Conservation (phyloP, 2,329 filamentous ascomycete species). For the Drechmeria coniospora region DNA sequence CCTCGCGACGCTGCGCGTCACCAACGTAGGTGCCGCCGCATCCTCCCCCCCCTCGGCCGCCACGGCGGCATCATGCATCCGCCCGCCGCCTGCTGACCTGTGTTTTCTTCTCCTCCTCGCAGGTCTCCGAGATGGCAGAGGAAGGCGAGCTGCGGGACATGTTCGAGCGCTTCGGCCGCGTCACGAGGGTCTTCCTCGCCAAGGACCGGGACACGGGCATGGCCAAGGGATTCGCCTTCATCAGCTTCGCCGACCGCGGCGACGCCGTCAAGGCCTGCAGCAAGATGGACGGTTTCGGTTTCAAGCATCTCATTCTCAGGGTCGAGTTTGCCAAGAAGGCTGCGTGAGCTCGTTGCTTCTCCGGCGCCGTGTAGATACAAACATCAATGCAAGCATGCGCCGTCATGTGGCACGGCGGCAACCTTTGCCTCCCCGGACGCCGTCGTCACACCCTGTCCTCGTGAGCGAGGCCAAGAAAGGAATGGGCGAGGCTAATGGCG, state of each 20-base stretch:
- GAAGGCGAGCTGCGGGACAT: constrained; percentile 90
- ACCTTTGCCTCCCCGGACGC: too few species aligned
- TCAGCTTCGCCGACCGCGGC: constrained; percentile 80
- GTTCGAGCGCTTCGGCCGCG: constrained; percentile 93
- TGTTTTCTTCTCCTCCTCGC: too few species aligned
- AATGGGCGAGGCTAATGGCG: too few species aligned
- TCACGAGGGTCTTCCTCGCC: constrained; percentile 92
- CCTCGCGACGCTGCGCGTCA: constrained; percentile 87
- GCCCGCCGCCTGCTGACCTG: too few species aligned
- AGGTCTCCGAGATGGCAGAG: constrained; percentile 95
- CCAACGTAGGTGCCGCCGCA: constrained; percentile 58
- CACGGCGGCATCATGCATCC: too few species aligned
- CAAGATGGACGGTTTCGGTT: constrained; percentile 95
- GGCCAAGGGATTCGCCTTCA: constrained; percentile 98
- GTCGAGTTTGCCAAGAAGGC: constrained; percentile 80
- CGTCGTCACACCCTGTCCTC: too few species aligned
- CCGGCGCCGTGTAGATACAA: constrained; percentile 1
- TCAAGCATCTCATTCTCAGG: constrained; percentile 72
- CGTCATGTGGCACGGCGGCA: too few species aligned
- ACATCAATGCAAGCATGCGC: too few species aligned
- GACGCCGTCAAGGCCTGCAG: constrained; percentile 87
- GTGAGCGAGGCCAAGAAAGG: too few species aligned
- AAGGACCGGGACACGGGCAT: constrained; percentile 93
- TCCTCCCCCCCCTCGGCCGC: too few species aligned
- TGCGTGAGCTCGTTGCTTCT: constrained; percentile 15